Evolutionary conservation across 2,329 filamentous ascomycete species (phyloP), one percentile per base, ranked within the genome.

Genomic region (Thermochaetoides dissita): DNA sequence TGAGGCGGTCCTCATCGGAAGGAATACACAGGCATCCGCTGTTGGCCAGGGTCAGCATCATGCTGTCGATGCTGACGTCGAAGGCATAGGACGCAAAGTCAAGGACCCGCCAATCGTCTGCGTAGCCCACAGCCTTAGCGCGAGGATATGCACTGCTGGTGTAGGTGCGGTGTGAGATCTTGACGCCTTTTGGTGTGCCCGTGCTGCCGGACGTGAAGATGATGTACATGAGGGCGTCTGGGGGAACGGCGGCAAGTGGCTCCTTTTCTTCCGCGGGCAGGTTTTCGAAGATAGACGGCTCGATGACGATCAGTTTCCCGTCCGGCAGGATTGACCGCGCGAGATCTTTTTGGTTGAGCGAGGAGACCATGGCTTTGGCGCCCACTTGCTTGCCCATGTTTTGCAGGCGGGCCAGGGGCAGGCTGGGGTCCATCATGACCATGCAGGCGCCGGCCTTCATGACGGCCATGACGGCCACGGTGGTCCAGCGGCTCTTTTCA

Each of bases 151-250:
- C 52, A 33, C 50, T 51, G 39, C 46, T 50, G 17, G 48, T 48
- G 36, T 55, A 42, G 11, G 39, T 46, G 1, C 17, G 30, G 41
- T 59, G 56, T 8, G 51, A 47, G 32, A 56, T 50, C 24, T 68
- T 59, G n/a, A 70, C 63, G 12, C 69, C 70, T 53, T 75, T 75
- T 1, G 71, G 71, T 8, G 57, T 58, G 3, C 71, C 71, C 0
- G 71, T 75, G 24, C 65, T 73, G 10, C 71, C 71, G 3, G 70
- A 74, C 7, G 71, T 74, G 52, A 73, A 74, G 2, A 49, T 48
- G 34, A 48, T 42, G 42, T 49, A 51, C 41, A 56, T 50, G n/a
- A 51, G 29, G 10, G 48, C 40, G 4, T 42, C 41, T 17, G 54
- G 42, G 0, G 45, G 37, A 0, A 49, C 43, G 1, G n/a, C 2